Percentiles rank a stretch among this genome's conserved stretches.
These are phyloP conservation scores for Diutina ranongensis DNA, from an alignment of 1,139 yeast species.

Conservation along the genomic window DNA sequence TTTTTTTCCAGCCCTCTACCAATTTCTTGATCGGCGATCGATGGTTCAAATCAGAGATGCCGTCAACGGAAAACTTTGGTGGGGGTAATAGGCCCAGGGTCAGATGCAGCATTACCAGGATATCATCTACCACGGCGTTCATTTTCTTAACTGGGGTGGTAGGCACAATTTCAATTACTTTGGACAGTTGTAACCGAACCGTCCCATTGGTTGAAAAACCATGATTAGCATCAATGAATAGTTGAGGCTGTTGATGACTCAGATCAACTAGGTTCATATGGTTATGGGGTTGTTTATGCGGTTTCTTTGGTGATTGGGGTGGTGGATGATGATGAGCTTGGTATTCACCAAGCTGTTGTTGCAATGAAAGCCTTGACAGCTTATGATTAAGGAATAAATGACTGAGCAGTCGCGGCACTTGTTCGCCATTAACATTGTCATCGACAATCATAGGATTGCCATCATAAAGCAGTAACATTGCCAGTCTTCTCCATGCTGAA, in stretches of 20 bases:
- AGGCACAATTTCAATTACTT: slow-evolving; percentile 38
- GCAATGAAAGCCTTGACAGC: slow-evolving; percentile 27
- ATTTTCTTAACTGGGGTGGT: slow-evolving; percentile 60
- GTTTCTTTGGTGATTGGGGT: slow-evolving; percentile 3
- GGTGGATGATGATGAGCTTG: slow-evolving; percentile 7
- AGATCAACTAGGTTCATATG: slow-evolving; percentile 28
- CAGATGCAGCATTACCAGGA: not conserved
- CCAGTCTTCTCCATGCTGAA: slow-evolving; percentile 43
- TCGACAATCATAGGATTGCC: slow-evolving; percentile 30
- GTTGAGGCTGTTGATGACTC: not conserved
- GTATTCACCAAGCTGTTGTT: slow-evolving; percentile 10
- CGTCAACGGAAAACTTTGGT: slow-evolving; percentile 8
- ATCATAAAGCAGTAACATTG: slow-evolving; percentile 43
- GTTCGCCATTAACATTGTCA: slow-evolving; percentile 21
- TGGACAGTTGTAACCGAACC: slow-evolving; percentile 36
- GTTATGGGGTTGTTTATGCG: slow-evolving; percentile 15
- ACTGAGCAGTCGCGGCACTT: slow-evolving; percentile 26
- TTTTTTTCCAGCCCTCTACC: slow-evolving; percentile 25
- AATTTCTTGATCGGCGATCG: slow-evolving; percentile 28
- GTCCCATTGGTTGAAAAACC: slow-evolving; percentile 44
- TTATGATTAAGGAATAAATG: slow-evolving; percentile 30
- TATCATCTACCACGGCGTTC: slow-evolving; percentile 13
- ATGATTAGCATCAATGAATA: not conserved
- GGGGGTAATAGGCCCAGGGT: slow-evolving; percentile 2
- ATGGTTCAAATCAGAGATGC: slow-evolving; percentile 15